Evolutionary conservation across 331 rosid species (phyloP).

Genomic region (Pyracantha coccinea): DNA sequence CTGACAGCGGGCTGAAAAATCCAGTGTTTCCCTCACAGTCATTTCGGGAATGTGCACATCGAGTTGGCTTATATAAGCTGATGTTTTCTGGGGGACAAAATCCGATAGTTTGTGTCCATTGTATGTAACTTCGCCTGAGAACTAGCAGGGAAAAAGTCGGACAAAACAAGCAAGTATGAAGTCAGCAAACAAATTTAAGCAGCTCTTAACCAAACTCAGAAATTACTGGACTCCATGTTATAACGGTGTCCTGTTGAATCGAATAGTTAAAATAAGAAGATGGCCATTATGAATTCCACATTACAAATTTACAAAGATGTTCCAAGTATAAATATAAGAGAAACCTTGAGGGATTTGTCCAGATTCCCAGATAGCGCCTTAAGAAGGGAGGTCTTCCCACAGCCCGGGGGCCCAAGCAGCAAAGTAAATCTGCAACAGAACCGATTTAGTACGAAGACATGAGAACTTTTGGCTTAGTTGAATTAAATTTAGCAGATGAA

Average conservation of each 20-base stretch:
- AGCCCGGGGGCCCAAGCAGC: conserved; percentile 35
- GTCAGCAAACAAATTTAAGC: background rate
- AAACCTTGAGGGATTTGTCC: conserved; percentile 29
- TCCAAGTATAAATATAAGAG: background rate
- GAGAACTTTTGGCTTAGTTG: background rate
- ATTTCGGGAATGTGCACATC: conserved; percentile 27
- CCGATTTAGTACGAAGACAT: background rate
- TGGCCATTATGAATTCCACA: background rate
- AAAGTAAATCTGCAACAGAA: conserved; percentile 24
- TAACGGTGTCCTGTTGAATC: no score
- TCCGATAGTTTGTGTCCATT: conserved; percentile 29
- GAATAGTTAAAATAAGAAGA: no score
- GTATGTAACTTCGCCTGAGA: conserved; percentile 19
- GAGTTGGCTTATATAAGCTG: conserved; percentile 34
- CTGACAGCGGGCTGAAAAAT: conserved; percentile 35
- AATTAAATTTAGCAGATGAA: background rate
- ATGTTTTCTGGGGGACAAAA: conserved; percentile 30
- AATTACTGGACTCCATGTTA: no score
- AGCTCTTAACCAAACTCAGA: no score
- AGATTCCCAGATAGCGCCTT: conserved; percentile 27
- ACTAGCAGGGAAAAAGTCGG: background rate
- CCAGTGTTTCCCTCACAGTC: conserved; percentile 38
- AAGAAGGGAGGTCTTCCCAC: conserved; percentile 29
- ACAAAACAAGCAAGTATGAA: background rate
- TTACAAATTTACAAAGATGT: background rate